phyloP scores from a whole-genome alignment of 345 rosid species.

The Crucihimalaya himalaica region DNA sequence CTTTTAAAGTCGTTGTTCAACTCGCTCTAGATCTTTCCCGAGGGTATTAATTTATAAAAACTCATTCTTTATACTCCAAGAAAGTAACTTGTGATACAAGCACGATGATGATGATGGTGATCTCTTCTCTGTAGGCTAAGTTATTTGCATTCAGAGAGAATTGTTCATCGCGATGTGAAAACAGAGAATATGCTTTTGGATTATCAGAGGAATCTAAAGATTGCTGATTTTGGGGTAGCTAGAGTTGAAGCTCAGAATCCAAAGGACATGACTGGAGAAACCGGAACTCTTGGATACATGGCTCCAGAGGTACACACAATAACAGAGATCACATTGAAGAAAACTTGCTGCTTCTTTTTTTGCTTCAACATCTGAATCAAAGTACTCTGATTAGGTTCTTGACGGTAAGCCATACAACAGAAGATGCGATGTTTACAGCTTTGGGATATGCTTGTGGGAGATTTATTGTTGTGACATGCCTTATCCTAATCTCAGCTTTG shows the following conservation, averaged over 20 bases:
- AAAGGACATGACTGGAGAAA: constrained; percentile 98
- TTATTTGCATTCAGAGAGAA: constrained; percentile 87
- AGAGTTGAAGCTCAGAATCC: constrained; percentile 99
- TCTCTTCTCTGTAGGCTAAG: constrained; percentile 60
- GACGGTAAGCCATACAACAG: constrained; percentile 96
- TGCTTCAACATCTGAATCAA: constrained; percentile 5
- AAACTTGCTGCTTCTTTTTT: background rate
- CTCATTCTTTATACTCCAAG: constrained; percentile 7
- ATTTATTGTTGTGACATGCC: constrained; percentile 98
- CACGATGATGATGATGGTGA: constrained; percentile 5
- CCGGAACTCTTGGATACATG: constrained; percentile 98
- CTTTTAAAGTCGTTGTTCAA: constrained; percentile 73
- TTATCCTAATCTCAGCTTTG: constrained; percentile 88
- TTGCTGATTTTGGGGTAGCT: constrained; percentile 99
- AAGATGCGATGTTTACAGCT: constrained; percentile 97
- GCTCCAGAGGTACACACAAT: constrained; percentile 86
- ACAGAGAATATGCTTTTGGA: constrained; percentile 94
- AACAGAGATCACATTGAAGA: background rate
- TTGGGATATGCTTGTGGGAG: constrained; percentile 99
- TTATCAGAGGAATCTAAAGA: constrained; percentile 66
- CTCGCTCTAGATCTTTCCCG: constrained; percentile 90
- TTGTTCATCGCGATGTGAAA: constrained; percentile 97
- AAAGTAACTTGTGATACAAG: background rate
- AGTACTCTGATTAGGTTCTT: constrained; percentile 61
- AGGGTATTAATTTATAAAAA: constrained; percentile 57